phyloP scores from a whole-genome alignment of 768 basidiomycete species.

The Mrakia blollopis region DNA sequence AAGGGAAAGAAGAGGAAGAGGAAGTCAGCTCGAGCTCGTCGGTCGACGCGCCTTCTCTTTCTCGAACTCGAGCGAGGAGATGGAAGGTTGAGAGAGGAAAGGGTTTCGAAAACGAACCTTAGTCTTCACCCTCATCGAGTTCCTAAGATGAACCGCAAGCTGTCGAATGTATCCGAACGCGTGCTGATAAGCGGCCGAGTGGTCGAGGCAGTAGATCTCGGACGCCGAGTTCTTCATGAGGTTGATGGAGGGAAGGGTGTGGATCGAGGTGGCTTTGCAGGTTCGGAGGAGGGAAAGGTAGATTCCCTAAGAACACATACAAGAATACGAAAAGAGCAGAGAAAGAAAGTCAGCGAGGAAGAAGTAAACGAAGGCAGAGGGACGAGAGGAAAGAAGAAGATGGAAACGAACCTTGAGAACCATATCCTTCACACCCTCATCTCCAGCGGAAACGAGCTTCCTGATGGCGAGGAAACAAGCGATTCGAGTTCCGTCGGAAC shows the following conservation, averaged over 20 bases:
- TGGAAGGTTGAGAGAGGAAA: too few relatives aligned
- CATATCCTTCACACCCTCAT: slow-evolving; percentile 73
- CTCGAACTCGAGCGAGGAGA: slow-evolving; percentile 11
- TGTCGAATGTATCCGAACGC: slow-evolving; percentile 94
- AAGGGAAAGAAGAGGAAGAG: slow-evolving; percentile 2
- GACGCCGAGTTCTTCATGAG: slow-evolving; percentile 97
- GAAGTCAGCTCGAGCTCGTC: slow-evolving; percentile 29
- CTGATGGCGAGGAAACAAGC: slow-evolving; percentile 80
- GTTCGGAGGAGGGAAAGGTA: slow-evolving; percentile 81
- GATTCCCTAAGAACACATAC: slow-evolving; percentile 60
- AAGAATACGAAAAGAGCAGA: too few relatives aligned
- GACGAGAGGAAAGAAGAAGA: not conserved
- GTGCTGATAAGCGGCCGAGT: slow-evolving; percentile 70
- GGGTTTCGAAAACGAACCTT: slow-evolving; percentile 64
- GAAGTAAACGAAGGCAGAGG: not conserved
- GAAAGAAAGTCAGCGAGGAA: slow-evolving; percentile 1
- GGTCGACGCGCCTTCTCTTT: too few relatives aligned
- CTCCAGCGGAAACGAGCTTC: slow-evolving; percentile 67
- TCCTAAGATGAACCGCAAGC: slow-evolving; percentile 84
- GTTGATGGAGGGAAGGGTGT: slow-evolving; percentile 85
- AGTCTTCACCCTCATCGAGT: slow-evolving; percentile 80
- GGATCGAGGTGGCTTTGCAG: slow-evolving; percentile 74
- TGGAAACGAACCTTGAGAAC: slow-evolving; percentile 67
- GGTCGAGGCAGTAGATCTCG: slow-evolving; percentile 77
- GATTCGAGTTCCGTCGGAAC: slow-evolving; percentile 72